A percentile compares a stretch with the other conserved stretches of the same genome.
Conservation (phyloP, 1,284 basidiomycete species). For the Phellinidium pouzarii region DNA sequence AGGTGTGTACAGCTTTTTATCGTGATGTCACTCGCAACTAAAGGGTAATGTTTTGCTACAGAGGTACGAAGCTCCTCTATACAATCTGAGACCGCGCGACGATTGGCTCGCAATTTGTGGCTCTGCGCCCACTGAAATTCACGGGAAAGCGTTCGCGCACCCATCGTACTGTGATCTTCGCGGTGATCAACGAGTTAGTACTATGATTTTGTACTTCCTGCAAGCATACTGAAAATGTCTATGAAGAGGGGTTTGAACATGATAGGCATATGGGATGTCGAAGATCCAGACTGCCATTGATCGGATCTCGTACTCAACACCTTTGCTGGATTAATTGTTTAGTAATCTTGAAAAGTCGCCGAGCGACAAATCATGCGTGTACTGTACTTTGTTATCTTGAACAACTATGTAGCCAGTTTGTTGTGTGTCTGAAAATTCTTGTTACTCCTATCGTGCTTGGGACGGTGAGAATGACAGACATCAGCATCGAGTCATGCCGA, state of each 20-base stretch:
- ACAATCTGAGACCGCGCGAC: not conserved
- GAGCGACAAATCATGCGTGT: not conserved
- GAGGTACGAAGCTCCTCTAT: conserved; percentile 8
- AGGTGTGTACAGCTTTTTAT: not conserved
- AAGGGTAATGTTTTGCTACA: not conserved
- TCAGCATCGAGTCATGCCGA: too few relatives aligned
- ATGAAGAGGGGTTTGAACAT: not conserved
- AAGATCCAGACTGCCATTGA: not conserved
- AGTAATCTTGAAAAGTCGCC: not conserved
- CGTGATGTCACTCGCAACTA: not conserved
- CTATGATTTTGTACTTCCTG: not conserved
- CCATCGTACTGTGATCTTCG: conserved; percentile 4
- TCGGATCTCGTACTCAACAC: not conserved
- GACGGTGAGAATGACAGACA: too few relatives aligned
- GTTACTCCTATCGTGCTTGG: too few relatives aligned
- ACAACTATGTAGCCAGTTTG: too few relatives aligned
- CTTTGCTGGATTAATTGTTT: not conserved
- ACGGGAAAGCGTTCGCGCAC: not conserved
- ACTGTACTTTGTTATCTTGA: too few relatives aligned
- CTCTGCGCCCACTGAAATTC: not conserved
- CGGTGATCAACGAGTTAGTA: conserved; percentile 2
- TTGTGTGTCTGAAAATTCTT: too few relatives aligned
- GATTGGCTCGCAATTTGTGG: conserved; percentile 8
- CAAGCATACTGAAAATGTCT: not conserved
- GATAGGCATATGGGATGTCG: conserved; percentile 11